Base-by-base conservation (phyloP, 352 stramenopile genomes). In the Phytophthora quininea region DNA sequence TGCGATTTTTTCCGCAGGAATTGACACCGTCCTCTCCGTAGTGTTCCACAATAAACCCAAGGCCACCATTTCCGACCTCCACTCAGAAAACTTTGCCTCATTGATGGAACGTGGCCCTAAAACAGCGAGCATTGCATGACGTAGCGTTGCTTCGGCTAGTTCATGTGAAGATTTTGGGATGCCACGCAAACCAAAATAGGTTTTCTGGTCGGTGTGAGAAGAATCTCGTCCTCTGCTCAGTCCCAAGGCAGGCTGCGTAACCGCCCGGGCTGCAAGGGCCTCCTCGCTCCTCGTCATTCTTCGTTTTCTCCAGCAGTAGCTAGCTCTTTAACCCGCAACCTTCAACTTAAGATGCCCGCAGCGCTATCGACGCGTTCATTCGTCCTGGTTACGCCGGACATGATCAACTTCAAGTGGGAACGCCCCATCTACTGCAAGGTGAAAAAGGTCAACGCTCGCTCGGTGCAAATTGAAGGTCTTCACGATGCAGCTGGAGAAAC, bases 31-130 rank as follows among this genome's bases (percentile, higher is more conserved):
- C 7, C 46, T 33, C 8, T 4, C 1, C 14, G 29, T 19, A 1
- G 51, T 56, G 35, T 66, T 45, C 4, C 29, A 71, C 2, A 38
- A 4, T 1, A 65, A 38, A 0, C 45, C 55, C 0, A 74, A 38
- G 0, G 53, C 67, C 3, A 50, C n/a, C 1, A 74, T 37, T 27
- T 42, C 1, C 1, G 27, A 48, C 0, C 4, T 11, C 67, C 60
- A 74, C 0, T 4, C 0, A 0, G 67, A 60, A 49, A 70, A 67
- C 27, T 70, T 74, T 4, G 59, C 32, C 30, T 74, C 67, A 32
- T 74, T 74, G 14, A 74, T 51, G 0, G 61, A 50, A 7, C 58
- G 45, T 7, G 53, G 56, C 1, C 55, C 67, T 11, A 67, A 54
- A 1, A 64, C 32, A 2, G 56, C 61, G 38, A 71, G 46, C 52